phyloP scores from a whole-genome alignment of 2,329 filamentous ascomycete genomes.

The Sordariomycetes sp. region DNA sequence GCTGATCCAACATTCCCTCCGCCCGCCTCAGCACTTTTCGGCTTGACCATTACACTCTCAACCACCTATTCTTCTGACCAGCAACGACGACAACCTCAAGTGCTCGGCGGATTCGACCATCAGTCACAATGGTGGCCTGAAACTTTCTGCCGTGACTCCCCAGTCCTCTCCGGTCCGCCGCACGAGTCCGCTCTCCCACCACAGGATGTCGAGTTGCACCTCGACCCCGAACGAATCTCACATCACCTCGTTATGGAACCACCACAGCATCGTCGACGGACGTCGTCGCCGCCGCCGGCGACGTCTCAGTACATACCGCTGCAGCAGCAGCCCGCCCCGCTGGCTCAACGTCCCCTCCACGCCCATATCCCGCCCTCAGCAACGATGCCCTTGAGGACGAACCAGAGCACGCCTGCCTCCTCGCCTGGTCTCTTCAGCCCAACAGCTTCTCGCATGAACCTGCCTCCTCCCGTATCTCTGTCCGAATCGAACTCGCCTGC shows the following conservation, averaged over 20 bases:
- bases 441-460: conserved; percentile 29
- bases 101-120: too few relatives aligned
- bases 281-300: conserved; percentile 2
- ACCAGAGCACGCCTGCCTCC: conserved; percentile 48
- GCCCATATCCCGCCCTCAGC: conserved; percentile 23
- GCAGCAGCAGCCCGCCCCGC: conserved; percentile 2
- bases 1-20: not conserved
- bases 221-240: not conserved
- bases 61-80: not conserved
- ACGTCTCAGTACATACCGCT: not conserved
- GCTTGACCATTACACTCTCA: too few relatives aligned
- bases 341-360: conserved; percentile 6
- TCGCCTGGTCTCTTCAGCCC: conserved; percentile 55
- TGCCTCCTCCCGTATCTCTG: conserved; percentile 28
- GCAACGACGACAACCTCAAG: too few relatives aligned
- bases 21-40: not conserved
- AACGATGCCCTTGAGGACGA: conserved; percentile 33
- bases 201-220: conserved; percentile 2
- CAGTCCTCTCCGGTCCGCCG: too few relatives aligned
- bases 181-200: conserved; percentile 1
- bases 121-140: not conserved
- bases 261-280: not conserved
- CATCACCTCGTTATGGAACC: conserved; percentile 1
- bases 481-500: conserved; percentile 47
- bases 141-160: not conserved